These are phyloP conservation scores for Debaryomycetaceae sp. DNA, from an alignment of 1,139 yeast species.

Conservation along the genomic window DNA sequence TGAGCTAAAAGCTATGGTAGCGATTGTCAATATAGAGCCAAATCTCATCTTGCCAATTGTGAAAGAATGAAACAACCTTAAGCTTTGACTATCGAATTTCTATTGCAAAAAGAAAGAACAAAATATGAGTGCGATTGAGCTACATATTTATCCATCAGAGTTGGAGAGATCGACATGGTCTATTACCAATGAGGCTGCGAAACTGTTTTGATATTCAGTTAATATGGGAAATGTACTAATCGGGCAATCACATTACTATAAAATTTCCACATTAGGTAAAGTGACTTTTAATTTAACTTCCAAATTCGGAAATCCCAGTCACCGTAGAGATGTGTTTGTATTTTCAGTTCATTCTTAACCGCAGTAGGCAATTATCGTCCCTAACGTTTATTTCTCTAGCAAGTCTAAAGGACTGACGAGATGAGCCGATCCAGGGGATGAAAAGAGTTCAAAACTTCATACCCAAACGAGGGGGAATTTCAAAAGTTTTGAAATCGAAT, in stretches of 20 bases:
- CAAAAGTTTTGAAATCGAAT: too few relatives aligned
- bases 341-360: not conserved
- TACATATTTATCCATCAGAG: too few relatives aligned
- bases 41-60: constrained; percentile 4
- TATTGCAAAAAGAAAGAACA: not conserved
- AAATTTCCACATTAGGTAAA: constrained; percentile 14
- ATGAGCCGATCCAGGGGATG: not conserved
- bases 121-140: too few relatives aligned
- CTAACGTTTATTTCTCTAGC: not conserved
- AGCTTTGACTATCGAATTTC: not conserved
- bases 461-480: too few relatives aligned
- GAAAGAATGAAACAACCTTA: not conserved
- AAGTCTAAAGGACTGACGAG: not conserved
- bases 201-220: not conserved
- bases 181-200: not conserved
- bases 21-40: constrained; percentile 3
- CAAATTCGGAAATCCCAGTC: not conserved
- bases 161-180: too few relatives aligned
- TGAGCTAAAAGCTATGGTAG: constrained; percentile 3
- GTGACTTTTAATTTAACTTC: not conserved
- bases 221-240: constrained; percentile 1
- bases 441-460: not conserved
- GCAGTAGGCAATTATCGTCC: not conserved
- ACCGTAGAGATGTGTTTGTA: not conserved
- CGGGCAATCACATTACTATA: constrained; percentile 1